These are phyloP conservation scores for Fusarium sp. DNA, from an alignment of 2,329 filamentous ascomycete species.

Conservation along the genomic window DNA sequence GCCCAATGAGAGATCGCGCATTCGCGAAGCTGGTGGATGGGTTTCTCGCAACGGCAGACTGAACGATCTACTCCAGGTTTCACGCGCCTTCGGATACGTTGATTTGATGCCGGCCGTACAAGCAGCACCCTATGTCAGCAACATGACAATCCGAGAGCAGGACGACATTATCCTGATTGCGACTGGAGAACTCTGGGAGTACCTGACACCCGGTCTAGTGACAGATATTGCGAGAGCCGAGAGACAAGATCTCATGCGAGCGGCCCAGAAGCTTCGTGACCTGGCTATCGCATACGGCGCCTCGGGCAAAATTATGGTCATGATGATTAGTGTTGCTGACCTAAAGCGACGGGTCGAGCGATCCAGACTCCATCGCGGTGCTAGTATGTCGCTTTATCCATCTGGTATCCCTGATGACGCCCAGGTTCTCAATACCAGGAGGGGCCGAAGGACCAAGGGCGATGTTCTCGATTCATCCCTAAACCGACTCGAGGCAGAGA, in stretches of 20 bases:
- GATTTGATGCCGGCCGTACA: conserved; percentile 93
- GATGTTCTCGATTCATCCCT: conserved; percentile 86
- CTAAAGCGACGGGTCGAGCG: conserved; percentile 84
- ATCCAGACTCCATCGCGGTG: conserved; percentile 75
- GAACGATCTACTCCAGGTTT: conserved; percentile 91
- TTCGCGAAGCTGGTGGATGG: conserved; percentile 93
- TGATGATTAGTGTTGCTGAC: conserved; percentile 95
- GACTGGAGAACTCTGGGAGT: conserved; percentile 95
- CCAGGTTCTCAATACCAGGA: conserved; percentile 69
- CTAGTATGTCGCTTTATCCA: conserved; percentile 86
- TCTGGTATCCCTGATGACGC: conserved; percentile 77
- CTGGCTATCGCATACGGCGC: conserved; percentile 95
- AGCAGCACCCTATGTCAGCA: conserved; percentile 84
- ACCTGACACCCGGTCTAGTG: conserved; percentile 86
- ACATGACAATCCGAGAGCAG: conserved; percentile 81
- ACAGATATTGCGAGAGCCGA: conserved; percentile 92
- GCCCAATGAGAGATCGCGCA: conserved; percentile 81
- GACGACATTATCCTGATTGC: conserved; percentile 95
- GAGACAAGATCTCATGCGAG: conserved; percentile 89
- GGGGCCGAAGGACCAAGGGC: conserved; percentile 69
- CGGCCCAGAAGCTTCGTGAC: conserved; percentile 92
- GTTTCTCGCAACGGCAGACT: conserved; percentile 94
- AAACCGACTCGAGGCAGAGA: conserved; percentile 86
- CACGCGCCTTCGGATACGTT: conserved; percentile 93
- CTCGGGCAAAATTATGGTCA: conserved; percentile 96